Percentiles rank a stretch among this genome's conserved stretches.
Evolutionary conservation across 108 stramenopile species (phyloP).

Genomic region (Mediolabrus comicus): DNA sequence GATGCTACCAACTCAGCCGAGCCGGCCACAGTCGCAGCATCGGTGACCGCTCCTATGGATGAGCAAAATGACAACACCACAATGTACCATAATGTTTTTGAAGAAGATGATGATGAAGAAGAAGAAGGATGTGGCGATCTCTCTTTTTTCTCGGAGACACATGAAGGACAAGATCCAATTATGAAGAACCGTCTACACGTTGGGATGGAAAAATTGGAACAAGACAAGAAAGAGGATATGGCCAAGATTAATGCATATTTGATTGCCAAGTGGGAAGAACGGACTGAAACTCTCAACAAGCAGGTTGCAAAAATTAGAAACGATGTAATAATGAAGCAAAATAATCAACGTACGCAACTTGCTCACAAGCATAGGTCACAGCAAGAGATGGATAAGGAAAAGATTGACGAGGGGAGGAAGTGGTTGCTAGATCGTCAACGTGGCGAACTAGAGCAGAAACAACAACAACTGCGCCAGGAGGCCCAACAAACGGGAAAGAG

Average conservation of each 20-base stretch:
- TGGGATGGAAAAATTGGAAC: conserved; percentile 29
- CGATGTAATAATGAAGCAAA: conserved; percentile 37
- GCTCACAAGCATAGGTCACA: conserved; percentile 52
- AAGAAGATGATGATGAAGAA: neutral
- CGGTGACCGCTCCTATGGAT: neutral
- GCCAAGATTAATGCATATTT: conserved; percentile 24
- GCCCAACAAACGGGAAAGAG: conserved; percentile 38
- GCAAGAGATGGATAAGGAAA: conserved; percentile 39
- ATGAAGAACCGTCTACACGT: conserved; percentile 15
- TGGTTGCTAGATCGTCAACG: conserved; percentile 46
- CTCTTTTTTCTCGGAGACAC: conserved; percentile 56
- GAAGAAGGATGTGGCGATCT: conserved; percentile 5
- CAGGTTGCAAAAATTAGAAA: conserved; percentile 46
- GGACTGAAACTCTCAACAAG: conserved; percentile 7
- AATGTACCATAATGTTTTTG: neutral
- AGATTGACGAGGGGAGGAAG: conserved; percentile 54
- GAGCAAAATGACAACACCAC: no score
- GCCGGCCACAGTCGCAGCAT: neutral
- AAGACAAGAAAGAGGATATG: conserved; percentile 42
- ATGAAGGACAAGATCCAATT: conserved; percentile 66
- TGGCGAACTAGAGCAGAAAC: conserved; percentile 38
- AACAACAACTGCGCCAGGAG: conserved; percentile 53
- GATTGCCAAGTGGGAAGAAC: conserved; percentile 27
- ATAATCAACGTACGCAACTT: conserved; percentile 22
- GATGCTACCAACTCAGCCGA: neutral